A percentile compares a stretch with the other conserved stretches of the same genome.
Conservation (phyloP, 1,284 basidiomycete genomes). For the Ceratobasidium sp. region DNA sequence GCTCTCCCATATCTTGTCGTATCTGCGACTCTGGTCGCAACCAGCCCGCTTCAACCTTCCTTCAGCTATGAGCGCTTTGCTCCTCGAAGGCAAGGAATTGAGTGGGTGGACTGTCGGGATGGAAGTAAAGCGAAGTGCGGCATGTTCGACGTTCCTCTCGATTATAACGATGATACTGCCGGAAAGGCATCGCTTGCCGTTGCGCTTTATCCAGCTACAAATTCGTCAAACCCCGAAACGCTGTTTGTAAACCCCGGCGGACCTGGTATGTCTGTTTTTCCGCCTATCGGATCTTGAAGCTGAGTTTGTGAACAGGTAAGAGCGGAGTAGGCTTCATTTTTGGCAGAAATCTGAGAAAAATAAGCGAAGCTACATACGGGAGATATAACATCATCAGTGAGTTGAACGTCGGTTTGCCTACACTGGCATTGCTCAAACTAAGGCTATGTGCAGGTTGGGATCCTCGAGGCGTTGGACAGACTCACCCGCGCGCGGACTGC, state of each 20-base stretch:
- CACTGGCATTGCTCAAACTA: background rate
- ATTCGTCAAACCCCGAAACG: background rate
- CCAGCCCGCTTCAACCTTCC: background rate
- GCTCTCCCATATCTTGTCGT: no score
- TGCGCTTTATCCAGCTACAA: background rate
- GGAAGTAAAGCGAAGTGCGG: background rate
- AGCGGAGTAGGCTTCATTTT: background rate
- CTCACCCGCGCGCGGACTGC: conserved; percentile 8
- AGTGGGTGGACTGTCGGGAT: background rate
- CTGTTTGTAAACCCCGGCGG: conserved; percentile 41
- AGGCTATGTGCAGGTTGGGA: conserved; percentile 23
- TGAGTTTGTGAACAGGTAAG: background rate
- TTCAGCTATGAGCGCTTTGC: background rate
- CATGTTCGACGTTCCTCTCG: conserved; percentile 33
- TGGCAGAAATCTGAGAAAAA: background rate
- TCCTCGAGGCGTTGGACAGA: conserved; percentile 25
- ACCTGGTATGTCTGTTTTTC: background rate
- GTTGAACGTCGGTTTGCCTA: background rate
- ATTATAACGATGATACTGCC: conserved; percentile 16
- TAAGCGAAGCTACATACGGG: background rate
- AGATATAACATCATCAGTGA: conserved; percentile 25
- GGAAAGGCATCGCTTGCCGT: conserved; percentile 33
- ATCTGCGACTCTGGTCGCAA: no score
- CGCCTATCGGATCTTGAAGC: background rate
- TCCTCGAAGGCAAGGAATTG: background rate